Evolutionary conservation across 2,329 filamentous ascomycete genomes (phyloP).

Genomic region (Curvularia lunata): DNA sequence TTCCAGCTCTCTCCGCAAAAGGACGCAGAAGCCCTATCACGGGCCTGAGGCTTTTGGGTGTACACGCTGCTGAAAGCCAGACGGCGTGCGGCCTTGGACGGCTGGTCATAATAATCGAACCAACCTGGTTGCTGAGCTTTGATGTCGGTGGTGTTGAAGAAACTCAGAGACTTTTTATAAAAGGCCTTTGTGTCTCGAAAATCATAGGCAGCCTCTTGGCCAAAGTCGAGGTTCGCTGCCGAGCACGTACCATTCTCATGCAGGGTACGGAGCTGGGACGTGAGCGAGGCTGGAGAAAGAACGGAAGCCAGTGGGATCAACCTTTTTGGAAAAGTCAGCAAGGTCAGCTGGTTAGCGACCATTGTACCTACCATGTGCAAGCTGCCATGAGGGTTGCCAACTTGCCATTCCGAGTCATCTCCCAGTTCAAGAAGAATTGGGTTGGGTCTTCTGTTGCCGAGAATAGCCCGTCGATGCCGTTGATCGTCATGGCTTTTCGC

Average conservation of each 20-base stretch:
- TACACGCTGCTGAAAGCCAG: constrained; percentile 44
- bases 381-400: constrained; percentile 46
- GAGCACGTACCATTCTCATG: constrained; percentile 28
- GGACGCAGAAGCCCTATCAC: constrained; percentile 30
- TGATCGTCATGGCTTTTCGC: constrained; percentile 46
- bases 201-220: constrained; percentile 38
- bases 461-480: constrained; percentile 48
- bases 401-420: constrained; percentile 47
- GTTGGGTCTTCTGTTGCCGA: constrained; percentile 46
- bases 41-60: constrained; percentile 37
- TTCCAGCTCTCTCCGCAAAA: constrained; percentile 46
- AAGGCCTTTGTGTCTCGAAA: constrained; percentile 34
- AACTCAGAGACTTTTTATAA: constrained; percentile 35
- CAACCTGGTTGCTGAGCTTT: constrained; percentile 26
- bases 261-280: constrained; percentile 35
- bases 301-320: constrained; percentile 49
- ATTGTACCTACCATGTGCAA: constrained; percentile 39
- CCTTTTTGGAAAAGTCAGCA: constrained; percentile 23
- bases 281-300: constrained; percentile 46
- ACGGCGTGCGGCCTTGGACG: constrained; percentile 43
- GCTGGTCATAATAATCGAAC: constrained; percentile 50
- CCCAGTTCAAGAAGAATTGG: constrained; percentile 42
- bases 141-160: constrained; percentile 47
- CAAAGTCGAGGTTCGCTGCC: constrained; percentile 44
- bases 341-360: neutral